Evolutionary conservation across 75 land plant species (phyloP), one percentile per base, ranked within the genome.

Genomic region (Isoetes taiwanensis): DNA sequence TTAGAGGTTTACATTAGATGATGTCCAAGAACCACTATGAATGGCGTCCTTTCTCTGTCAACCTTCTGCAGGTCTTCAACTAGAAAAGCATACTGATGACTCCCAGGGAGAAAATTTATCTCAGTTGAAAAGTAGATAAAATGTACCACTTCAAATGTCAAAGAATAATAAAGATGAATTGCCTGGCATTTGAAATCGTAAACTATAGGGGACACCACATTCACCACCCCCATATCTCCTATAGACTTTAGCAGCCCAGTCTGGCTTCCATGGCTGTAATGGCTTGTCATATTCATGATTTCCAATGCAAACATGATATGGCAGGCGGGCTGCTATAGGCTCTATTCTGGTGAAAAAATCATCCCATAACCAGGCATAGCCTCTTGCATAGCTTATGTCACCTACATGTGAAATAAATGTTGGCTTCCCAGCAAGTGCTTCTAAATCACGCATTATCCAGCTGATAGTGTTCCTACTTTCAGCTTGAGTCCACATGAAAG

Each of bases 231-330:
- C 84, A 65, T 89, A 90, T 12, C 38, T 85, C 0, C 81, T 77
- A 61, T 79, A 89, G 32, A 57, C 41, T 1, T 32, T 12, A 0
- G 30, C 32, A 2, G 86, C 43, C 96, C 96, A 89, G 4, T 74
- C 72, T 3, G 96, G 96, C 35, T 62, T 79, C 83, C 91, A 89
- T 17, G 86, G 96, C 61, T 89, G 96, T 17, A 19, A 35, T 30
- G 81, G 96, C 96, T 90, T 85, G 39, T 89, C 73, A 62, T 89
- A 85, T 59, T 89, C 96, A 64, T 89, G 96, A 71, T 89, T 89
- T 0, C 96, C 96, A 25, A 89, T 85, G 58, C 90, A 85, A 0
- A 89, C 96, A 73, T 77, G 90, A 39, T 76, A 89, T 9, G 91
- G 78, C 2, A 77, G 67, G 23, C 46, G 60, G 5, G 91, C 84